phyloP scores from a whole-genome alignment of 1,284 basidiomycete species.

The Leccinum pachyderme region DNA sequence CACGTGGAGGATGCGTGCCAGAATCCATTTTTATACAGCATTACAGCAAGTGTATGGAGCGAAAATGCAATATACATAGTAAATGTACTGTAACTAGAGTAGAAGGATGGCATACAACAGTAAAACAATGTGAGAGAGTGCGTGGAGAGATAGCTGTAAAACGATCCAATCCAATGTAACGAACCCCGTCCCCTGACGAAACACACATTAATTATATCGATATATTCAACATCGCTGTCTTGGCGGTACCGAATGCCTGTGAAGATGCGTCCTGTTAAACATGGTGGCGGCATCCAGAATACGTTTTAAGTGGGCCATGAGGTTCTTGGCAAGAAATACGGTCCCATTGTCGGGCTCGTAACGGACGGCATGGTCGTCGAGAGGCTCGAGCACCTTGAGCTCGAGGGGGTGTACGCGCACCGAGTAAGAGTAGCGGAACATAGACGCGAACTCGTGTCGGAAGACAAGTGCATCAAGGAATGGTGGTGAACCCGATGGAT shows the following conservation, averaged over 20 bases:
- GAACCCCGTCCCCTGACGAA: neutral
- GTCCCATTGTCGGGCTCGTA: constrained; percentile 64
- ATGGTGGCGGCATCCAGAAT: constrained; percentile 33
- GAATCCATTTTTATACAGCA: neutral
- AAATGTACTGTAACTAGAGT: neutral
- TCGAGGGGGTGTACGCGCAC: constrained; percentile 48
- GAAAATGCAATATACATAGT: neutral
- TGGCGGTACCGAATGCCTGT: constrained; percentile 3
- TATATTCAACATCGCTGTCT: constrained; percentile 14
- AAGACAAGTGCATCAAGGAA: constrained; percentile 38
- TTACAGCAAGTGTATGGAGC: neutral
- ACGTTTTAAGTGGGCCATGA: constrained; percentile 51
- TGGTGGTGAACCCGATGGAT: constrained; percentile 5
- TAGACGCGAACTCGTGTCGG: constrained; percentile 57
- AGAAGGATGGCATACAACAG: constrained; percentile 1
- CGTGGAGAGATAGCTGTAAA: neutral
- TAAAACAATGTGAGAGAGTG: neutral
- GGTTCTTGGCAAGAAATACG: constrained; percentile 59
- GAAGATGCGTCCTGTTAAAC: constrained; percentile 5
- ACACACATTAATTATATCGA: neutral
- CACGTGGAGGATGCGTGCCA: neutral
- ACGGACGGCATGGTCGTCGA: constrained; percentile 46
- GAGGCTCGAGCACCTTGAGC: constrained; percentile 52
- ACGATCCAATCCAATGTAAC: neutral
- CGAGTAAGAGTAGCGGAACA: constrained; percentile 52